phyloP scores from a whole-genome alignment of 305 asterid species.

The Solanum hybrid region DNA sequence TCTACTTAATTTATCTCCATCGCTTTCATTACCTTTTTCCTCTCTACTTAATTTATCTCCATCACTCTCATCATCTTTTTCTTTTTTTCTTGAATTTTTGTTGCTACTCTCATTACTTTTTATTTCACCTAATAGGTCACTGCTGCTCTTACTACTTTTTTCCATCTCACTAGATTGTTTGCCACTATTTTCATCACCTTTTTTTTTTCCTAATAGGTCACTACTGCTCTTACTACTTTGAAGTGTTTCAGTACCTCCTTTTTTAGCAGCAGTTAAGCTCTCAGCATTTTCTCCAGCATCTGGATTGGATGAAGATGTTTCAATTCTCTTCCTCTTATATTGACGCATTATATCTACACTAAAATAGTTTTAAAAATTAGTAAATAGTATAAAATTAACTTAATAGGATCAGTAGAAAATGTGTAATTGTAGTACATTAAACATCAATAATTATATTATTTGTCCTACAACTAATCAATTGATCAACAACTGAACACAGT shows the following conservation, averaged over 20 bases:
- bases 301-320: not conserved
- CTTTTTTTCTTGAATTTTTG: not conserved
- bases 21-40: not conserved
- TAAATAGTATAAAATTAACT: not conserved
- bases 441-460: not conserved
- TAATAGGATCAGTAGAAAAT: not conserved
- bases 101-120: not conserved
- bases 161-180: not conserved
- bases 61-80: not conserved
- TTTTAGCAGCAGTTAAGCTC: not conserved
- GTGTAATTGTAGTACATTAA: not conserved
- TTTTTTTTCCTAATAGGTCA: not conserved
- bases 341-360: not conserved
- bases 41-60: not conserved
- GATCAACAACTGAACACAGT: not conserved
- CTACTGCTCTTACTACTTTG: not conserved
- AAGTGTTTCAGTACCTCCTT: not conserved
- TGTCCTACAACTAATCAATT: not conserved
- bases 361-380: not conserved
- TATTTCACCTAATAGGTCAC: not conserved
- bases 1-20: not conserved
- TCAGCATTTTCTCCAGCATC: not conserved
- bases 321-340: not conserved
- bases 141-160: not conserved
- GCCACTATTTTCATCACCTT: not conserved